Conservation (phyloP, 2,329 filamentous ascomycete species). For the Zymoseptoria ardabiliae region DNA sequence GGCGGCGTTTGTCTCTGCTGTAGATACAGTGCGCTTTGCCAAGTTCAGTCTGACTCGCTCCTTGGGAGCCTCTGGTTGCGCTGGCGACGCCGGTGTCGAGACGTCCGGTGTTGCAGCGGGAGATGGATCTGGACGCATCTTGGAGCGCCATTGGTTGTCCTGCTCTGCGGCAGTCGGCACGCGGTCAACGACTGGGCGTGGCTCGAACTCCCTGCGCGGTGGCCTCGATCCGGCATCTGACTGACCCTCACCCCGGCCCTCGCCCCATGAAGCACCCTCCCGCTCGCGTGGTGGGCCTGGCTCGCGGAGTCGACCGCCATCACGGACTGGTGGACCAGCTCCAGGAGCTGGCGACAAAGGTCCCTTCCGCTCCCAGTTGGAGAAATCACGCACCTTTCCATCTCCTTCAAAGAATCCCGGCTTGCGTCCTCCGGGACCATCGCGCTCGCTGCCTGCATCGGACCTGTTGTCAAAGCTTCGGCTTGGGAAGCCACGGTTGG, state of each 20-base stretch:
- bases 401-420: conserved; percentile 62
- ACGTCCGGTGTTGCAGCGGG: conserved; percentile 63
- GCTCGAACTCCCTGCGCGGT: conserved; percentile 68
- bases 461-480: conserved; percentile 33
- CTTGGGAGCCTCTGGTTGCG: conserved; percentile 50
- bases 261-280: conserved; percentile 56
- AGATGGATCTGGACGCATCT: conserved; percentile 75
- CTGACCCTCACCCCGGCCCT: conserved; percentile 35
- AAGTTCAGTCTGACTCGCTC: conserved; percentile 79
- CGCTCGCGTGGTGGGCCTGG: conserved; percentile 47
- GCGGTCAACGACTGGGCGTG: conserved; percentile 59
- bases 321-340: conserved; percentile 39
- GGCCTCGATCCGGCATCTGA: conserved; percentile 72
- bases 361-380: conserved; percentile 91
- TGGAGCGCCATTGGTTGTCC: conserved; percentile 86
- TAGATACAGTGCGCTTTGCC: conserved; percentile 82
- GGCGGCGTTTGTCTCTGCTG: conserved; percentile 48
- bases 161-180: conserved; percentile 80
- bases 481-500: conserved; percentile 41
- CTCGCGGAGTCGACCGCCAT: conserved; percentile 52
- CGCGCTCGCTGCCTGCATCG: conserved; percentile 48
- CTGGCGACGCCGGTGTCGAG: conserved; percentile 68
- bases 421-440: conserved; percentile 48
- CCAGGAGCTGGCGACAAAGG: conserved; percentile 66
- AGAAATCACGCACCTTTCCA: conserved; percentile 70